Percentiles rank a stretch among this genome's conserved stretches.
These are phyloP conservation scores for Candida sojae DNA, from an alignment of 1,139 yeast species.

Conservation along the genomic window DNA sequence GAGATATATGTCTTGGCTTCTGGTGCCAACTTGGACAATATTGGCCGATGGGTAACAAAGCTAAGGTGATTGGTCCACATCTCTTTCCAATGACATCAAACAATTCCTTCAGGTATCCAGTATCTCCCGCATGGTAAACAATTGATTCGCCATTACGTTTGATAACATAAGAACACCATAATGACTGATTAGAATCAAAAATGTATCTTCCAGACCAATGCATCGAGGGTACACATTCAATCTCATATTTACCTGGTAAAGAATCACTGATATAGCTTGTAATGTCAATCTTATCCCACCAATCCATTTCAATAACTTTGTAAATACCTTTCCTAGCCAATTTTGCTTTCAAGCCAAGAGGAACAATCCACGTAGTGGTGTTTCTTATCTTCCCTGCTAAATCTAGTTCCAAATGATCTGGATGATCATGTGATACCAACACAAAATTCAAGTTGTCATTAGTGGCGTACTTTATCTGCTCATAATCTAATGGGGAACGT, in stretches of 20 bases:
- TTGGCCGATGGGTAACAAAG: conserved; percentile 90
- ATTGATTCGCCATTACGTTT: conserved; percentile 67
- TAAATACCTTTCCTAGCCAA: conserved; percentile 58
- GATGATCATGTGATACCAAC: conserved; percentile 90
- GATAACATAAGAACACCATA: conserved; percentile 87
- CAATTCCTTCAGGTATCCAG: conserved; percentile 78
- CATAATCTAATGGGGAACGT: conserved; percentile 65
- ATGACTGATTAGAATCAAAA: conserved; percentile 72
- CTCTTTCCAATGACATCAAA: conserved; percentile 63
- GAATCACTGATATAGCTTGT: conserved; percentile 29
- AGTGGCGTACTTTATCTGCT: conserved; percentile 58
- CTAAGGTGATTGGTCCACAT: conserved; percentile 66
- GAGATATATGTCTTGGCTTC: conserved; percentile 83
- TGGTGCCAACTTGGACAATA: conserved; percentile 96
- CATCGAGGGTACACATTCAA: conserved; percentile 94
- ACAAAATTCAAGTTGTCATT: conserved; percentile 61
- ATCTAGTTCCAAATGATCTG: conserved; percentile 82
- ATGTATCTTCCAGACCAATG: conserved; percentile 93
- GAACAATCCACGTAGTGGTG: conserved; percentile 78
- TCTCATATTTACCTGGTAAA: conserved; percentile 60
- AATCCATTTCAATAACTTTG: conserved; percentile 71
- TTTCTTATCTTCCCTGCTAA: conserved; percentile 62
- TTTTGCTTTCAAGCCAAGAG: conserved; percentile 68
- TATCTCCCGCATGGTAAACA: conserved; percentile 91
- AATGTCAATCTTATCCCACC: conserved; percentile 80